phyloP scores from a whole-genome alignment of 2,329 filamentous ascomycete species.

The Ascochyta lentis region DNA sequence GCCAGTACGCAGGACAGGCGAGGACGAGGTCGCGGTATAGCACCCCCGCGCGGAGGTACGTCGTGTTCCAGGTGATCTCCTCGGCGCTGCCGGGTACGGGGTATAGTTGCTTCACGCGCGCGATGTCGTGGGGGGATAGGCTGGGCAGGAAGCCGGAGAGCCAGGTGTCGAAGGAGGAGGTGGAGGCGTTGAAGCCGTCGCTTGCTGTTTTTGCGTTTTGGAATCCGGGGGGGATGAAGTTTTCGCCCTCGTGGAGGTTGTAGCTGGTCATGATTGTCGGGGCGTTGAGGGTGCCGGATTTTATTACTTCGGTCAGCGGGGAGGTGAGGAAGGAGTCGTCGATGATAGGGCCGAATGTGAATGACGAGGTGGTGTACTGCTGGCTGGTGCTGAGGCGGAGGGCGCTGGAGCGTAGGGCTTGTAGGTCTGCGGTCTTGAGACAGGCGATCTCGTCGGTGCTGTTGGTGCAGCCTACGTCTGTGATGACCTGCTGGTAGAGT shows the following conservation, averaged over 20 bases:
- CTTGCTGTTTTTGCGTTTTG: constrained; percentile 38
- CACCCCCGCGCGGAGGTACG: constrained; percentile 61
- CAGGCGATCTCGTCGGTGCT: constrained; percentile 57
- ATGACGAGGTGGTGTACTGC: constrained; percentile 63
- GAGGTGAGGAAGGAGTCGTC: constrained; percentile 61
- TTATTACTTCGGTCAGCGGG: constrained; percentile 55
- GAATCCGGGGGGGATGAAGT: constrained; percentile 63
- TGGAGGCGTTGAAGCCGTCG: constrained; percentile 59
- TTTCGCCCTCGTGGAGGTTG: constrained; percentile 69
- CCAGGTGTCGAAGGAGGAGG: constrained; percentile 60
- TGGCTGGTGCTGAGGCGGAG: constrained; percentile 57
- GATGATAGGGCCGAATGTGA: constrained; percentile 67
- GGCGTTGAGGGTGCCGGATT: constrained; percentile 51
- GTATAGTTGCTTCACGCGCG: constrained; percentile 55
- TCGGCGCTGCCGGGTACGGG: constrained; percentile 57
- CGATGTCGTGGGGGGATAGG: constrained; percentile 51
- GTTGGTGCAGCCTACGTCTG: constrained; percentile 56
- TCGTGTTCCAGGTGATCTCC: constrained; percentile 58
- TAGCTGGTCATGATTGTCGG: constrained; percentile 62
- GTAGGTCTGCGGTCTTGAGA: constrained; percentile 61
- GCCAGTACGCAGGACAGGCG: constrained; percentile 67
- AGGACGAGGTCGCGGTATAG: constrained; percentile 66
- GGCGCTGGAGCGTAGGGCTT: constrained; percentile 60
- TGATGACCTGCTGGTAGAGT: constrained; percentile 57
- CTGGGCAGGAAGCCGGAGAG: constrained; percentile 61